Evolutionary conservation across 805 yeast genomes (phyloP).

Genomic region (Zygotorulaspora florentina): DNA sequence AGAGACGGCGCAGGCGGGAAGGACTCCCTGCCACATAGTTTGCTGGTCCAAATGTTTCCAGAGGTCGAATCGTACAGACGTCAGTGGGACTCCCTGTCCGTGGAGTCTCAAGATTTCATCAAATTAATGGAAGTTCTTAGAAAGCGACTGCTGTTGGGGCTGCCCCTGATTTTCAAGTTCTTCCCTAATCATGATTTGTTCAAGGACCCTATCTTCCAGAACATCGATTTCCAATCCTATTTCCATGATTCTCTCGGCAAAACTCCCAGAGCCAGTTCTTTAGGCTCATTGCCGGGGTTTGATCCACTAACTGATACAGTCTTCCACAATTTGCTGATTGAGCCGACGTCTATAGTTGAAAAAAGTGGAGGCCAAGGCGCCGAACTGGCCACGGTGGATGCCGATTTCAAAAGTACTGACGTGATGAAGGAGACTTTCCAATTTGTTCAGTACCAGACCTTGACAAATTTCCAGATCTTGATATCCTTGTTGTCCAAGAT

Average conservation of each 20-base stretch:
- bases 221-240: slow-evolving; percentile 24
- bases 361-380: not conserved
- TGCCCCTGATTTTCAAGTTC: slow-evolving; percentile 27
- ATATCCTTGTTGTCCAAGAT: slow-evolving; percentile 24
- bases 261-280: slow-evolving; percentile 4
- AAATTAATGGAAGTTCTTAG: slow-evolving; percentile 24
- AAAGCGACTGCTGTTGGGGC: slow-evolving; percentile 19
- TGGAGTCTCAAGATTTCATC: slow-evolving; percentile 20
- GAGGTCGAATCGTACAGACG: slow-evolving; percentile 28
- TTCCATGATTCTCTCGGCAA: slow-evolving; percentile 15
- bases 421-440: slow-evolving; percentile 19
- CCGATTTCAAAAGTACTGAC: slow-evolving; percentile 1
- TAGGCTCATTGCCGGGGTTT: slow-evolving; percentile 15
- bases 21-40: slow-evolving; percentile 7
- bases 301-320: slow-evolving; percentile 5
- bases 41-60: slow-evolving; percentile 30
- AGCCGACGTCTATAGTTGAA: slow-evolving; percentile 7
- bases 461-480: slow-evolving; percentile 26
- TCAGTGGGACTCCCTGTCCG: slow-evolving; percentile 10
- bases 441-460: slow-evolving; percentile 29
- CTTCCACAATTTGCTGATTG: slow-evolving; percentile 14
- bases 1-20: not conserved
- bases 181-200: slow-evolving; percentile 34
- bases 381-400: not conserved
- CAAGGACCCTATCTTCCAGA: slow-evolving; percentile 22